Base-by-base conservation (phyloP, 2,329 filamentous ascomycete genomes). In the Trichoderma harzianum region DNA sequence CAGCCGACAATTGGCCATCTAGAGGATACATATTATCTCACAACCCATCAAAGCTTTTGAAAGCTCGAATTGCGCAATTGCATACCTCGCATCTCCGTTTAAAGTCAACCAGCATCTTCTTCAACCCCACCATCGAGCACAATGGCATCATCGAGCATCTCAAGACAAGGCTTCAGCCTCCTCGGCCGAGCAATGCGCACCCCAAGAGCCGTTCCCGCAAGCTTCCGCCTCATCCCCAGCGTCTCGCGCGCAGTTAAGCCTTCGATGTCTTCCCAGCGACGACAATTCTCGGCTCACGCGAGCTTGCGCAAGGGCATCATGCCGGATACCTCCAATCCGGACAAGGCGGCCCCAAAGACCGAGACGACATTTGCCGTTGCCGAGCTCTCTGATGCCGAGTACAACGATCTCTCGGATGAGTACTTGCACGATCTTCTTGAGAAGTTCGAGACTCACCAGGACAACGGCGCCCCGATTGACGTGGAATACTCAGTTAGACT, bases 401-500 rank as follows among this genome's bases (percentile, higher is more conserved):
- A 97, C 80, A 91, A 97, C 78, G 87, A 92, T 71, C 85, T 93
- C 34, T 89, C 94, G 32, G 93, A 98, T 78, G 81, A 86, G 64
- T 97, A 93, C 80, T 86, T 98, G 76, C 86, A 91, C 6, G 78
- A 76, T 10, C 81, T 91, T 2, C 78, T 90, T 14, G 78, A 76
- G 68, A 86, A 84, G 69, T 85, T 97, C 55, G 96, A 99, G 83
- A 86, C 89, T 73, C 81, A 92, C 34, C 90, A 93, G 77, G 96
- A 98, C 78, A 83, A 86, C 36, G 83, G 87, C 8, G 90, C 92
- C 10, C 92, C 94, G 69, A 83, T 97, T 7, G 96, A 99, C 76
- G 92, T 96, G 6, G 96, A 99, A 78, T 98, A 92, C 77, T 92
- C 91, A 73, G 95, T 98, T 85, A 74, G 91, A 47, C 32, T 36